These are phyloP conservation scores for Nakataea oryzae DNA, from an alignment of 2,329 filamentous ascomycete genomes.

Conservation along the genomic window DNA sequence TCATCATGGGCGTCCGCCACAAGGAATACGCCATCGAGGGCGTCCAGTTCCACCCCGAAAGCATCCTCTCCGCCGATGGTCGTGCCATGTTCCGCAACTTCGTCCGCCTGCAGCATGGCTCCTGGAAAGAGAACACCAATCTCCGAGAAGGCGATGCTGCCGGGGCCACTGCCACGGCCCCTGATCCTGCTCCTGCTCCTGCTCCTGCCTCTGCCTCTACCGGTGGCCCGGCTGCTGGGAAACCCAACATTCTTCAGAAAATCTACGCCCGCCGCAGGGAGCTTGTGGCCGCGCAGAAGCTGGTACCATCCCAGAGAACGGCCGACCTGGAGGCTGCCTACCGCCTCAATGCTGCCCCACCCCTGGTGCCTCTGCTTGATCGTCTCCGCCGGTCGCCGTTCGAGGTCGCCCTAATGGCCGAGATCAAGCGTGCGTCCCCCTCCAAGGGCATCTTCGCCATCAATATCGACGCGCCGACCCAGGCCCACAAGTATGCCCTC, in stretches of 20 bases:
- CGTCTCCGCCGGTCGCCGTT: slow-evolving; percentile 75
- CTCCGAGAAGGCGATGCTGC: slow-evolving; percentile 9
- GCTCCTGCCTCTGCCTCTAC: slow-evolving; percentile 1
- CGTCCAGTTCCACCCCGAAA: slow-evolving; percentile 96
- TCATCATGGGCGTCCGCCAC: slow-evolving; percentile 96
- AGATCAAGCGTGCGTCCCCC: slow-evolving; percentile 93
- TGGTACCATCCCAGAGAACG: slow-evolving; percentile 73
- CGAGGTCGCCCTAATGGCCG: slow-evolving; percentile 87
- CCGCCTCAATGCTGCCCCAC: slow-evolving; percentile 72
- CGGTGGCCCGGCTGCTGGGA: slow-evolving; percentile 22
- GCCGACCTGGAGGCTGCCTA: slow-evolving; percentile 81
- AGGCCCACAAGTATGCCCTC: slow-evolving; percentile 84
- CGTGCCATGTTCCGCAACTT: slow-evolving; percentile 90
- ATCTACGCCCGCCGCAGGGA: slow-evolving; percentile 78
- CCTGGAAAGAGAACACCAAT: slow-evolving; percentile 72
- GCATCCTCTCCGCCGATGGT: slow-evolving; percentile 84
- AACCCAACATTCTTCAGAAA: slow-evolving; percentile 72
- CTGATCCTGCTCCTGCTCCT: background rate
- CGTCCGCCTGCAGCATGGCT: slow-evolving; percentile 75
- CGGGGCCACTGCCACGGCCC: too few species aligned
- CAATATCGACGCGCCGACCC: slow-evolving; percentile 75
- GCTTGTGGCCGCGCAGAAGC: slow-evolving; percentile 69
- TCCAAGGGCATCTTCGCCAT: slow-evolving; percentile 93
- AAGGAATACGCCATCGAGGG: slow-evolving; percentile 87
- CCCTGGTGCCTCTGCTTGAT: slow-evolving; percentile 69